Evolutionary conservation across 2,329 filamentous ascomycete genomes (phyloP).

Genomic region (Cryphonectria parasitica): DNA sequence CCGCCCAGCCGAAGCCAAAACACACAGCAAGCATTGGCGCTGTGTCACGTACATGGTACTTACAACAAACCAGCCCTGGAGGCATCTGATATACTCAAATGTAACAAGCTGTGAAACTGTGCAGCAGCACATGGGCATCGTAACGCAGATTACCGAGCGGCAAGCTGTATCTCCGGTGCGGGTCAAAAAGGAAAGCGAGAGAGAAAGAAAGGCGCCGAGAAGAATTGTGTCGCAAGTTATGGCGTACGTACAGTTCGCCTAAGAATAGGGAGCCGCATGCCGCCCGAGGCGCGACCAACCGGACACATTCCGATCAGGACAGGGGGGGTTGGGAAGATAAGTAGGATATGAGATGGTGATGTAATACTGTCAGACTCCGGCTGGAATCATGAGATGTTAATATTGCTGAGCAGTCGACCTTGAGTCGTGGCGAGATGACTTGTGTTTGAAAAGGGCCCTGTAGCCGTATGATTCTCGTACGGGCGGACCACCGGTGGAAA

Average conservation of each 20-base stretch:
- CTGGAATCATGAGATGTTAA: constrained; percentile 9
- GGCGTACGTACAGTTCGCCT: background rate
- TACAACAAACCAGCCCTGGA: background rate
- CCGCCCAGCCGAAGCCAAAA: background rate
- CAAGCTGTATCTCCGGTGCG: background rate
- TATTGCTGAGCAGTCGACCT: background rate
- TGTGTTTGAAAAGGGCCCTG: constrained; percentile 7
- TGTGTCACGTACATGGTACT: background rate
- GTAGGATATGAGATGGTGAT: background rate
- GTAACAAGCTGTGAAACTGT: background rate
- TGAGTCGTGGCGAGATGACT: constrained; percentile 17
- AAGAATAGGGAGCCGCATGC: background rate
- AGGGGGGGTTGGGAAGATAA: background rate
- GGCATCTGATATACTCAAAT: background rate
- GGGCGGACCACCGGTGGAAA: background rate
- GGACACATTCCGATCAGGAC: background rate
- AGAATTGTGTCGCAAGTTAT: too few species aligned
- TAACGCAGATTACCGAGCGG: background rate
- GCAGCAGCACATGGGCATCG: background rate
- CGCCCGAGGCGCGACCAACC: constrained; percentile 8
- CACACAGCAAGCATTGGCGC: background rate
- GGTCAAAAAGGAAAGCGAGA: background rate
- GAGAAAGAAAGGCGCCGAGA: background rate
- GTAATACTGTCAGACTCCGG: background rate
- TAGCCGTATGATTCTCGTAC: constrained; percentile 17